A percentile compares a stretch with the other conserved stretches of the same genome.
These are phyloP conservation scores for Daldinia eschscholtzii DNA, from an alignment of 2,329 filamentous ascomycete species.

Conservation along the genomic window DNA sequence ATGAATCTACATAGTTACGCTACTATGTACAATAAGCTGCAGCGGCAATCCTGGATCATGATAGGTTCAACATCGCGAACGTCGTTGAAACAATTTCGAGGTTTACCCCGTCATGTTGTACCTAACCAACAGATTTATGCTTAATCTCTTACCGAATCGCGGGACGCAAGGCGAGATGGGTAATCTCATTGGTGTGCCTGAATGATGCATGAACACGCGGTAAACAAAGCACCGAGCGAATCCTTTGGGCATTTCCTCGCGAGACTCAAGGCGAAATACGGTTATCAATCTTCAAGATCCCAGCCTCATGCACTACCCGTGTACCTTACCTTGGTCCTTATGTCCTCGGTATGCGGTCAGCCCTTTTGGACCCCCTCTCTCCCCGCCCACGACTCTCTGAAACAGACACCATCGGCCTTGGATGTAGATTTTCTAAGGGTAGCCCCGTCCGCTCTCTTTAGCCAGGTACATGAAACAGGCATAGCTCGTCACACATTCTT, in stretches of 20 bases:
- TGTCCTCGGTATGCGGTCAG: constrained; percentile 34
- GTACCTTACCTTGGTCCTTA: constrained; percentile 20
- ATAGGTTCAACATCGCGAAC: constrained; percentile 36
- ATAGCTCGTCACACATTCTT: constrained; percentile 49
- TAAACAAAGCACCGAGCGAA: constrained; percentile 37
- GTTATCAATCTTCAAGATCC: constrained; percentile 26
- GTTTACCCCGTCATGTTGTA: constrained; percentile 18
- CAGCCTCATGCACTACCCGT: not conserved
- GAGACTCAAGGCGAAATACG: constrained; percentile 25
- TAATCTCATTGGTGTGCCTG: constrained; percentile 45
- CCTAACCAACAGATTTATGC: constrained; percentile 12
- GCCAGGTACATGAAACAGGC: constrained; percentile 50
- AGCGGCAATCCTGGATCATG: constrained; percentile 37
- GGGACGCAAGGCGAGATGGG: constrained; percentile 13
- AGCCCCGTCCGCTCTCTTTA: constrained; percentile 38
- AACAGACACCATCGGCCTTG: constrained; percentile 43
- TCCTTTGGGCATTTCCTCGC: constrained; percentile 21
- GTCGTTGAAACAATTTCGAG: constrained; percentile 40
- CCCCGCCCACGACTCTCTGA: constrained; percentile 40
- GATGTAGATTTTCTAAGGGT: constrained; percentile 36
- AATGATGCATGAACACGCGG: constrained; percentile 40
- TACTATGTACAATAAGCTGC: constrained; percentile 23
- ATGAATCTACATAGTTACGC: no score
- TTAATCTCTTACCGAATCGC: constrained; percentile 36
- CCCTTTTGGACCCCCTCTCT: constrained; percentile 16